Percentiles rank a stretch among this genome's conserved stretches.
phyloP scores from a whole-genome alignment of 768 basidiomycete genomes.

The Rhodotorula kratochvilovae region DNA sequence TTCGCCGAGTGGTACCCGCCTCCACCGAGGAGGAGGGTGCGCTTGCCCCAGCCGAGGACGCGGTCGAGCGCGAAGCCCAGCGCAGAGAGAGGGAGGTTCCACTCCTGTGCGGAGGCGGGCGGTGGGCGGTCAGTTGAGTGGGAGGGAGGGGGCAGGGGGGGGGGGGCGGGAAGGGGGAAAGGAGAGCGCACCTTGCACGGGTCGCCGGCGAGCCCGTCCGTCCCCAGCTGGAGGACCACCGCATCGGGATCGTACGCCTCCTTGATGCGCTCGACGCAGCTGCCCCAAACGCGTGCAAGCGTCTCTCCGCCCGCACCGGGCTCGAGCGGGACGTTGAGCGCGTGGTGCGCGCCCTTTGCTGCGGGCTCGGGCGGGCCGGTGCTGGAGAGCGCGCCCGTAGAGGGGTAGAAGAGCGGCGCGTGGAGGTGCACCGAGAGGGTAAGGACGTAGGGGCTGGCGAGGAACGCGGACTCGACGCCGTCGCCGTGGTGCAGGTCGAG shows the following conservation, averaged over 20 bases:
- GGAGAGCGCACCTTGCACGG: conserved; percentile 59
- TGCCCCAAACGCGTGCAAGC: conserved; percentile 61
- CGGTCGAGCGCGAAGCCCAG: conserved; percentile 17
- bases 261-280: conserved; percentile 58
- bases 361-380: conserved; percentile 41
- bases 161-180: too few species aligned
- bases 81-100: conserved; percentile 52
- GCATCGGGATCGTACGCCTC: conserved; percentile 68
- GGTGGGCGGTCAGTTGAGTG: background rate
- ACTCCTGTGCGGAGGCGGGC: conserved; percentile 43
- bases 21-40: conserved; percentile 46
- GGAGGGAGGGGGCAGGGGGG: too few species aligned
- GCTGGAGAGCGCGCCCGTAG: conserved; percentile 48
- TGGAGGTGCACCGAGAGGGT: conserved; percentile 82
- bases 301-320: conserved; percentile 61
- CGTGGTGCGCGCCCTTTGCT: conserved; percentile 58
- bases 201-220: conserved; percentile 80
- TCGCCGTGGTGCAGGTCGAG: conserved; percentile 89
- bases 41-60: conserved; percentile 39
- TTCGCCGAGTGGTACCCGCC: conserved; percentile 83
- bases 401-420: conserved; percentile 77
- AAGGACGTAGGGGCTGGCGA: conserved; percentile 47
- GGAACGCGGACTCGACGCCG: conserved; percentile 50
- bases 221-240: conserved; percentile 77
- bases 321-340: conserved; percentile 72